A percentile compares a stretch with the other conserved stretches of the same genome.
Evolutionary conservation across 2,329 filamentous ascomycete species (phyloP).

Genomic region (Phyllosticta paracitricarpa): DNA sequence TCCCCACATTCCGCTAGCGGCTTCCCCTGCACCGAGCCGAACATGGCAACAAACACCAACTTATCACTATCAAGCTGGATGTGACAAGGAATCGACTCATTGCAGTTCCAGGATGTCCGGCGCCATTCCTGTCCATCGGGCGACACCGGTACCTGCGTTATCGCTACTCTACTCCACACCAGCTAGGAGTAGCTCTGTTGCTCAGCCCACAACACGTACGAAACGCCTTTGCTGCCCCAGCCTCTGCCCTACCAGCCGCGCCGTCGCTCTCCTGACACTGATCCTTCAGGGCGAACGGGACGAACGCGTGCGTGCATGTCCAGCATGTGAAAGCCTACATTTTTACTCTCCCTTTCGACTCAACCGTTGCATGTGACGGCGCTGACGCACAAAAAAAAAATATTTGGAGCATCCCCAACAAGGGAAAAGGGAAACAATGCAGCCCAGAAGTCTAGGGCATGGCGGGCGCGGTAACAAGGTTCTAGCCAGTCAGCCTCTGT

Average conservation of each 20-base stretch:
- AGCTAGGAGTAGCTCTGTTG: background rate
- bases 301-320: background rate
- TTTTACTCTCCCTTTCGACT: background rate
- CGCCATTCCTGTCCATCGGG: background rate
- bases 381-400: background rate
- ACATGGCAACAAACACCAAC: background rate
- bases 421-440: background rate
- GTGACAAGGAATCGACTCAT: background rate
- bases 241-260: background rate
- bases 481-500: background rate
- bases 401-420: background rate
- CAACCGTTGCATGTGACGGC: background rate
- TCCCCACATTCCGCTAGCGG: background rate
- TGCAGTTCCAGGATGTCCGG: background rate
- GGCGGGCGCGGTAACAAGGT: background rate
- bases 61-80: background rate
- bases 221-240: background rate
- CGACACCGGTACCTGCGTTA: background rate
- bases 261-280: background rate
- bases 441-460: background rate
- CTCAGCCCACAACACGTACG: background rate
- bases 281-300: background rate
- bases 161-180: background rate
- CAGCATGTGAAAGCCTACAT: background rate
- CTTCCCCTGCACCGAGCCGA: background rate